Evolutionary conservation across 257 asterid species (phyloP).

Genomic region (Solanum ossicruentum): DNA sequence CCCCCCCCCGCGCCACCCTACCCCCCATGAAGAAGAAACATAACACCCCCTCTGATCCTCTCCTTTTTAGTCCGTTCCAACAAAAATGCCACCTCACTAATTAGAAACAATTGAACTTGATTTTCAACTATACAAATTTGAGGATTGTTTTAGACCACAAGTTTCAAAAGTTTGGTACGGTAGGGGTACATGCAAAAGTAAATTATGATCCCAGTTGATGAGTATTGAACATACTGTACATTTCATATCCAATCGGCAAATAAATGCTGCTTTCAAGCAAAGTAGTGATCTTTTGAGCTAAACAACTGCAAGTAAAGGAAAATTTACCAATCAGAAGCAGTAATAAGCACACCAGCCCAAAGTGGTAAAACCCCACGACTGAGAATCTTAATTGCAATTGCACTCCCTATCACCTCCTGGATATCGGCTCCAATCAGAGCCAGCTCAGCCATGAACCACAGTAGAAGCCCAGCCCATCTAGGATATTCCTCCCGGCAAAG

Average conservation of each 20-base stretch:
- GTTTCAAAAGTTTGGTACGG: too few species aligned
- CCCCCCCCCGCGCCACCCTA: too few species aligned
- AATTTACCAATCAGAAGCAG: slow-evolving; percentile 83
- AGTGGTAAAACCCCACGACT: slow-evolving; percentile 67
- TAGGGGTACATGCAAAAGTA: background rate
- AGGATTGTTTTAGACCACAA: too few species aligned
- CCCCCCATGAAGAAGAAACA: background rate
- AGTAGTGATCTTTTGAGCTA: background rate
- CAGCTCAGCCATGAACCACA: slow-evolving; percentile 92
- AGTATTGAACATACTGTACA: background rate
- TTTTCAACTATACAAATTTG: too few species aligned
- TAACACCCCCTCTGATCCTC: too few species aligned
- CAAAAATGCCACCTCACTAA: too few species aligned
- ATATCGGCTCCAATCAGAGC: slow-evolving; percentile 93
- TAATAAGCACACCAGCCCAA: slow-evolving; percentile 85
- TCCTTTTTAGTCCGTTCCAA: too few species aligned
- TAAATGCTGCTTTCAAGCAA: background rate
- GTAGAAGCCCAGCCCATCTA: slow-evolving; percentile 56
- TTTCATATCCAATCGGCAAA: background rate
- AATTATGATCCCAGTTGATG: background rate
- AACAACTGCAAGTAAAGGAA: background rate
- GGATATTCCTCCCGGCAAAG: slow-evolving; percentile 89
- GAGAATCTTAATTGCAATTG: slow-evolving; percentile 82
- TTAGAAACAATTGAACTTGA: too few species aligned
- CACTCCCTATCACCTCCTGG: slow-evolving; percentile 97